Percentiles rank a stretch among this genome's conserved stretches.
Conservation (phyloP, 441 rosid genomes). For the Corymbia calophylla region DNA sequence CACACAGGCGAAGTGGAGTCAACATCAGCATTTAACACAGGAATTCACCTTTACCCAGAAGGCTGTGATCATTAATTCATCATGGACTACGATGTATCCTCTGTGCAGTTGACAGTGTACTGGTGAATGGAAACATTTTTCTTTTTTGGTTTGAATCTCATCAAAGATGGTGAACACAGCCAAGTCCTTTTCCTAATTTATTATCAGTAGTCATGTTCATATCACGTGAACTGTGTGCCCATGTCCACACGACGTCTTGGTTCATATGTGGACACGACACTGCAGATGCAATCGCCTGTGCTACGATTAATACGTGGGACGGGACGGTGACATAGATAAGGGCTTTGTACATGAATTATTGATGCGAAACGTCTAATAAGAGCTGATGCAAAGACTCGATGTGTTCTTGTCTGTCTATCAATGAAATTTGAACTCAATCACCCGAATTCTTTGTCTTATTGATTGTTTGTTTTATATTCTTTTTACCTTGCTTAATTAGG, state of each 20-base stretch:
- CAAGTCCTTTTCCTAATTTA: not conserved
- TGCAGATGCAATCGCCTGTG: not conserved
- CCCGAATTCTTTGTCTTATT: not conserved
- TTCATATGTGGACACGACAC: not conserved
- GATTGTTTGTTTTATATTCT: not conserved
- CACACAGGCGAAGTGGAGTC: slow-evolving; percentile 19
- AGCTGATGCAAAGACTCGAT: not conserved
- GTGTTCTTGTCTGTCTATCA: not conserved
- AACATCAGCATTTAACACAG: slow-evolving; percentile 41
- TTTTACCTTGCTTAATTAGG: not conserved
- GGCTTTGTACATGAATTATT: not conserved
- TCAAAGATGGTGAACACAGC: not conserved
- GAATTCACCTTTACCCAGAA: slow-evolving; percentile 22
- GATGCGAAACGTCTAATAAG: not conserved
- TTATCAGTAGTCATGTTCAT: not conserved
- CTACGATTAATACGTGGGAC: not conserved
- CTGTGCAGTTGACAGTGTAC: not conserved
- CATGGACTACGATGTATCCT: slow-evolving; percentile 5
- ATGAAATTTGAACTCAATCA: not conserved
- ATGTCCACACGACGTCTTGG: not conserved
- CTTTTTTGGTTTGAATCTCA: not conserved
- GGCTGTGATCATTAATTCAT: slow-evolving; percentile 7
- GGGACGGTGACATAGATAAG: not conserved
- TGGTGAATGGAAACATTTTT: not conserved
- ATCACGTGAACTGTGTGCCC: not conserved